Base-by-base conservation (phyloP, 2,329 filamentous ascomycete species). In the Aspergillus pseudonomiae region DNA sequence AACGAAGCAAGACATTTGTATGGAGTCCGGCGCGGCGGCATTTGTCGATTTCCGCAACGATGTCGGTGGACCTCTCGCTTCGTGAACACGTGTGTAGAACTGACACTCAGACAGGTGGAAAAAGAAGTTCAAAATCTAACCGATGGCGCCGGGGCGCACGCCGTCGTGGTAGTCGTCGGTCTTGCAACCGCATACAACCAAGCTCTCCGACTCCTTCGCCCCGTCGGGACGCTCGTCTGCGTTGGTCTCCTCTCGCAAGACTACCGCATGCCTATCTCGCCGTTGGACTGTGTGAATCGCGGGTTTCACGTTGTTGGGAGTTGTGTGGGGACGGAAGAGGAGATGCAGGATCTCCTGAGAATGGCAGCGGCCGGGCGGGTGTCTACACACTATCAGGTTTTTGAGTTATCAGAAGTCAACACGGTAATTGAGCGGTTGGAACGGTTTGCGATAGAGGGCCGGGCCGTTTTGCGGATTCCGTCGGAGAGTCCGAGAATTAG, bases 261-360 rank as follows among this genome's bases (percentile, higher is more conserved):
- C 16, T 79, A 74, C 64, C 75, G 78, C 72, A 76, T 80, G 14
- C 78, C 77, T n/a, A 77, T 80, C 69, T 74, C 73, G 24, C 78
- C 78, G 0, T 75, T 80, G 9, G 69, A 76, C 19, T 79, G 79
- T 60, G 74, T 76, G 3, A 78, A 79, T 56, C 68, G 72, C 61
- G 77, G 76, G 10, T 45, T 62, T 24, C 43, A 57, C 3, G 43
- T 80, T 19, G 74, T 76, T 53, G 78, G 78, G 5, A 77, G 75
- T 1, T 78, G 75, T 4, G 78, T 77, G 1, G 78, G 78, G 3
- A 80, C 72, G 1, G 70, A 70, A 10, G 71, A 68, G 46, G 77
- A 80, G 62, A 78, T 80, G 77, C 72, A 79, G 19, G 78, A 77
- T 52, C 67, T 80, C 1, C 66, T 80, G 7, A 72, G 78, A 54